Base-by-base conservation (phyloP, 2,329 filamentous ascomycete genomes). In the Periglandula ipomoeae region DNA sequence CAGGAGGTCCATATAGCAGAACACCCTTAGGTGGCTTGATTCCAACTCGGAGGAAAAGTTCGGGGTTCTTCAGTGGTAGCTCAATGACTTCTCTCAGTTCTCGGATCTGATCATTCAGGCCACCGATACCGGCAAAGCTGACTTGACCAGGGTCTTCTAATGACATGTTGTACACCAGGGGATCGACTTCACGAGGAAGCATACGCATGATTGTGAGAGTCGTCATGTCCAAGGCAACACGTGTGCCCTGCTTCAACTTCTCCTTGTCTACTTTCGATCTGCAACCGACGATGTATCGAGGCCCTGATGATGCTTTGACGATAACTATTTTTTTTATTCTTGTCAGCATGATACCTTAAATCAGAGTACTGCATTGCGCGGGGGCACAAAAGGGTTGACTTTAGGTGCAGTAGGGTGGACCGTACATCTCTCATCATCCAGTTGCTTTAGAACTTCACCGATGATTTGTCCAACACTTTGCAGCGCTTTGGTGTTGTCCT, bases 181-280 rank as follows among this genome's bases (percentile, higher is more conserved):
- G 93, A 65, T 98, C 93, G 65, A 98, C 94, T 74, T 98, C 93
- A 67, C 93, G 86, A 52, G 93, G 94, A 42, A 98, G 78, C 93
- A 98, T 98, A 63, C 93, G 88, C 93, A 98, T 98, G 70, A 98
- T 98, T 52, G 93, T 98, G 58, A 98, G 85, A 19, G 93, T 98
- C 46, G 93, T 98, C 93, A 98, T 98, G 64, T 98, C 93, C 52
- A 98, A 84, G 30, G 93, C 91, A 48, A 98, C 93, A 63, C 93
- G 88, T 24, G 91, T 96, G 61, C 94, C 94, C 71, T 98, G 93
- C 79, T 97, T 98, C 65, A 98, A 75, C 76, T 96, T 97, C 54
- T 77, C 74, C 74, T 94, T 96, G 75, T 98, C 93, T 63, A 98
- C 93, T 72, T 98, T 98, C 54, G 90, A 96, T 62, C 93, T 85